Evolutionary conservation across 345 rosid species (phyloP).

Genomic region (Tarenaya hassleriana): DNA sequence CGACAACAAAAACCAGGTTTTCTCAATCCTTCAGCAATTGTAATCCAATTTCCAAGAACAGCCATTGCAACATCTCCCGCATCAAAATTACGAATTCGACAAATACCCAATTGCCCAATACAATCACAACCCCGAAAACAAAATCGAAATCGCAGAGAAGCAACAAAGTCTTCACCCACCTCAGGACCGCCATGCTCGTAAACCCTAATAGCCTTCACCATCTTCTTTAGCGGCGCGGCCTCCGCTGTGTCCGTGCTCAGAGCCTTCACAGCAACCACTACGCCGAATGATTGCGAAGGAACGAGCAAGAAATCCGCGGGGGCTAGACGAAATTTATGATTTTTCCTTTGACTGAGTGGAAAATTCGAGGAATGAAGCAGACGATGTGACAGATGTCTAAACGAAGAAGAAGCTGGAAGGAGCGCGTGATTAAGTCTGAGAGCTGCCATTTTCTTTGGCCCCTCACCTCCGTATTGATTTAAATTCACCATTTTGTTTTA

Average conservation of each 20-base stretch:
- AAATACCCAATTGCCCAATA: neutral
- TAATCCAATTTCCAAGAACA: neutral
- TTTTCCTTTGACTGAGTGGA: slow-evolving; percentile 9
- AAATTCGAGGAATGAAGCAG: neutral
- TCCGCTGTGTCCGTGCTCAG: slow-evolving; percentile 22
- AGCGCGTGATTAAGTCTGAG: slow-evolving; percentile 25
- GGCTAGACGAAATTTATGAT: slow-evolving; percentile 9
- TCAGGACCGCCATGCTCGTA: slow-evolving; percentile 86
- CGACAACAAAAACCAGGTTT: too few relatives aligned
- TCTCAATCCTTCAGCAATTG: neutral
- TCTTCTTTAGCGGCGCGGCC: slow-evolving; percentile 27
- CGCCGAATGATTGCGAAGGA: slow-evolving; percentile 7
- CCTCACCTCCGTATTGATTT: slow-evolving; percentile 2
- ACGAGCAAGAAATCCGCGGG: slow-evolving; percentile 7
- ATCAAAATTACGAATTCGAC: neutral
- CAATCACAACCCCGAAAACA: neutral
- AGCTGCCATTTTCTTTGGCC: slow-evolving; percentile 20
- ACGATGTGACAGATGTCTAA: slow-evolving; percentile 22
- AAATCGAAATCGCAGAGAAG: slow-evolving; percentile 3
- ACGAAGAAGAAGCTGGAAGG: slow-evolving; percentile 8
- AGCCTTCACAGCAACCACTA: slow-evolving; percentile 21
- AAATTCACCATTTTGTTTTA: neutral
- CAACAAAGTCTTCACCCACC: slow-evolving; percentile 30
- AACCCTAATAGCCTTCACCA: slow-evolving; percentile 86
- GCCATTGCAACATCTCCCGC: neutral